Evolutionary conservation across 805 yeast species (phyloP), one percentile per base, ranked within the genome.

Genomic region (Saccharomycopsis sp.): DNA sequence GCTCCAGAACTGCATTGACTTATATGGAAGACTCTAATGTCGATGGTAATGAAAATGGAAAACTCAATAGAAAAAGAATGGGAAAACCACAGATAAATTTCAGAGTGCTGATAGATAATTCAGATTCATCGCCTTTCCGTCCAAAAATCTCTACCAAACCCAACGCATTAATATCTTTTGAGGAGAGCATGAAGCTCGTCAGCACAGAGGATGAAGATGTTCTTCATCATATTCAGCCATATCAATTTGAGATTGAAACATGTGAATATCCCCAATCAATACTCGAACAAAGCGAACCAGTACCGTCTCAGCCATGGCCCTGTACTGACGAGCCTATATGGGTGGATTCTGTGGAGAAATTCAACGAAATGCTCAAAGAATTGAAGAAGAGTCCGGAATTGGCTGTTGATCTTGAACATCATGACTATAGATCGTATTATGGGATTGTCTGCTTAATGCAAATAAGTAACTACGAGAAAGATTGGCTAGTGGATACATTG

Each of bases 351-450:
- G 71, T 73, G 0, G 83, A 78, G 22, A 72, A 74, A 23, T 69
- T 94, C 24, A 65, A 72, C 1, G 70, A 68, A 3, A 80, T 94
- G 86, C 63, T 89, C 1, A 68, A 72, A 0, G 79, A 77, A 3
- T 74, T 94, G 52, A 68, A 70, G 55, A 67, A 69, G 2, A 76
- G 78, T 58, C 72, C 75, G 1, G 96, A 83, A 58, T 81, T 94
- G 47, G 99, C 98, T 1, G 86, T 94, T 15, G 99, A 94, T 77
- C 79, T 94, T 61, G 99, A 94, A 68, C 99, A 94, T 71, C 99
- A 94, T 68, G 97, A 92, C 68, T 87, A 81, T 69, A 79, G 97
- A 70, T 78, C 97, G 0, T 94, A 89, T 66, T 85, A 87, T 66
- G 99, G 99, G 49, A 74, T 94, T 49, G 94, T 91, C 1, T 91